Base-by-base conservation (phyloP, 2,329 filamentous ascomycete genomes). In the Dothideomycetidae sp. region DNA sequence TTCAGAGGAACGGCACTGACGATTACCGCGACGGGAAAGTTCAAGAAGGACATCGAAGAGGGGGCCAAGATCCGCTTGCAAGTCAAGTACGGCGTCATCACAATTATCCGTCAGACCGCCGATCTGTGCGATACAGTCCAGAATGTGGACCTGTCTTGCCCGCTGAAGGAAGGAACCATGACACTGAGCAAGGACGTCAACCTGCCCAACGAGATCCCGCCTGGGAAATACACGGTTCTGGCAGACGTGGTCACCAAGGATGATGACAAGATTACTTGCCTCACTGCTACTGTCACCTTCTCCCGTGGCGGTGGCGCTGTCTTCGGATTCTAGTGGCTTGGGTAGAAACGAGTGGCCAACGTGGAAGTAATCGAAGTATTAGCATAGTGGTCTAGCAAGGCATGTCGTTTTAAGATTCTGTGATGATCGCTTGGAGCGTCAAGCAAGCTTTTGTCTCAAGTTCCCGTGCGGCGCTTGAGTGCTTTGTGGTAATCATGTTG, bases 81-180 rank as follows among this genome's bases (percentile, higher is more conserved):
- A 48, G 88, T 98, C 62, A 94, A 93, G 64, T 94, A 93, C 59
- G 88, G 88, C 43, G 68, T 93, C 47, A 94, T 98, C 59, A 81
- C 76, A 39, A 72, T 98, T 46, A 75, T 98, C 59, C 82, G 73
- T 58, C 81, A 81, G 47, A 72, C 70, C 48, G 76, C 78, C 51
- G 80, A 93, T 54, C 72, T 96, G 26, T 98, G 90, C 66, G 81
- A 94, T 43, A 79, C 93, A 57, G 73, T 93, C 47, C 67, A 72
- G 56, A 85, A 94, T 48, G 83, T 94, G 31, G 84, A 94, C 50
- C 66, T 96, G 40, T 64, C 82, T 50, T 98, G 90, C 61, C 90
- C 90, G 33, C 70, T 98, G 42, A 67, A 93, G 61, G 73, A 82
- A 62, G 88, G 86, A 42, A 63, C 75, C 14, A 67, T 85, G 53